phyloP scores from a whole-genome alignment of 192 early-diverging fungal species.

The Backusella macrospora region DNA sequence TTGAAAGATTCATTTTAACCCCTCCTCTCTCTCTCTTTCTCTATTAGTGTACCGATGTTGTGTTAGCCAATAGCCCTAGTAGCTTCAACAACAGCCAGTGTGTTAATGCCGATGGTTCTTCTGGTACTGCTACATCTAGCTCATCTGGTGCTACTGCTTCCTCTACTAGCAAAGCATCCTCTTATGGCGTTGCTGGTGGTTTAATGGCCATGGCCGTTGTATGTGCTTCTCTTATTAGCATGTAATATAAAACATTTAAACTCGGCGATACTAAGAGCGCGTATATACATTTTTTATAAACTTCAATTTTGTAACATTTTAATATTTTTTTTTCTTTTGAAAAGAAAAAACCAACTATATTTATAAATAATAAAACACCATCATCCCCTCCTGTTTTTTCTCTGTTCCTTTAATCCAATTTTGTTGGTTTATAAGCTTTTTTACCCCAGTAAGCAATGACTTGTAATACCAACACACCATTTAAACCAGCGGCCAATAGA shows the following conservation, averaged over 20 bases:
- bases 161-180: background rate
- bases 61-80: conserved; percentile 7
- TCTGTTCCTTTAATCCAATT: conserved; percentile 1
- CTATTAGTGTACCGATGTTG: conserved; percentile 36
- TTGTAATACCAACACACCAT: conserved; percentile 77
- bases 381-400: background rate
- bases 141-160: background rate
- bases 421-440: conserved; percentile 10
- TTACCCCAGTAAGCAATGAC: conserved; percentile 80
- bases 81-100: conserved; percentile 29
- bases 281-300: background rate
- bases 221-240: conserved; percentile 1
- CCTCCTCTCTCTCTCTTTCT: background rate
- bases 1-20: conserved; percentile 1
- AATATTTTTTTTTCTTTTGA: background rate
- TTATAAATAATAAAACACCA: background rate
- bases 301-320: background rate
- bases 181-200: background rate
- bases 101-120: conserved; percentile 30
- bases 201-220: background rate
- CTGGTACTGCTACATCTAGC: background rate
- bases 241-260: background rate
- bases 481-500: conserved; percentile 72
- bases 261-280: background rate
- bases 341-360: background rate